phyloP scores from a whole-genome alignment of 805 yeast species.

The Vanderwaltozyma tropicalis region DNA sequence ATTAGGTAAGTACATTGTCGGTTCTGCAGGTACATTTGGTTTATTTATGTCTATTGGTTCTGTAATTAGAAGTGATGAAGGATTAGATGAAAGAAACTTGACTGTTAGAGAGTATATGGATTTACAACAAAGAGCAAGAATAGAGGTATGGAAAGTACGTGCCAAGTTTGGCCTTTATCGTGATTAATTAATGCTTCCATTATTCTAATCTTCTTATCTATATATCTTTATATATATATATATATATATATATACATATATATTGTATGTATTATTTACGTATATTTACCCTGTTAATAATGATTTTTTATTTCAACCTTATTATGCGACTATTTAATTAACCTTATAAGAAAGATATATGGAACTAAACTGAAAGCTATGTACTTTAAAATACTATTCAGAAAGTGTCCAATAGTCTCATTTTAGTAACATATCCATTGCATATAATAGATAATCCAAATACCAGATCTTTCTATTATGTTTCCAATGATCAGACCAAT shows the following conservation, averaged over 20 bases:
- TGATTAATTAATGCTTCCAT: conserved; percentile 5
- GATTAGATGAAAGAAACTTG: conserved; percentile 11
- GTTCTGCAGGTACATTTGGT: conserved; percentile 95
- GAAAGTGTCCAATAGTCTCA: too few relatives aligned
- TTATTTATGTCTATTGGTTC: conserved; percentile 95
- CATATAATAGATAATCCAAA: too few relatives aligned
- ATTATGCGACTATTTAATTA: too few relatives aligned
- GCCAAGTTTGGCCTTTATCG: conserved; percentile 14
- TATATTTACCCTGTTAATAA: background rate
- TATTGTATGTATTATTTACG: background rate
- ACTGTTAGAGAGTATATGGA: conserved; percentile 8
- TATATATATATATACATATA: too few relatives aligned
- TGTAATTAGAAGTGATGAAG: conserved; percentile 67
- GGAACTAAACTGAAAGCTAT: too few relatives aligned
- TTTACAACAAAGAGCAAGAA: conserved; percentile 24
- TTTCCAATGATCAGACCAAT: too few relatives aligned
- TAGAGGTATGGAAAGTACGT: conserved; percentile 25
- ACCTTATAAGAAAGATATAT: too few relatives aligned
- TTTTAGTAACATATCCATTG: too few relatives aligned
- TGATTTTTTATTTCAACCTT: too few relatives aligned
- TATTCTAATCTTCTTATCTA: background rate
- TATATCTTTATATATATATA: too few relatives aligned
- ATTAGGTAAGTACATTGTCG: conserved; percentile 89
- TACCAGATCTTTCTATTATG: too few relatives aligned
- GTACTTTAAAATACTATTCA: too few relatives aligned